phyloP scores from a whole-genome alignment of 1,284 basidiomycete species.

The Ganoderma sinense region DNA sequence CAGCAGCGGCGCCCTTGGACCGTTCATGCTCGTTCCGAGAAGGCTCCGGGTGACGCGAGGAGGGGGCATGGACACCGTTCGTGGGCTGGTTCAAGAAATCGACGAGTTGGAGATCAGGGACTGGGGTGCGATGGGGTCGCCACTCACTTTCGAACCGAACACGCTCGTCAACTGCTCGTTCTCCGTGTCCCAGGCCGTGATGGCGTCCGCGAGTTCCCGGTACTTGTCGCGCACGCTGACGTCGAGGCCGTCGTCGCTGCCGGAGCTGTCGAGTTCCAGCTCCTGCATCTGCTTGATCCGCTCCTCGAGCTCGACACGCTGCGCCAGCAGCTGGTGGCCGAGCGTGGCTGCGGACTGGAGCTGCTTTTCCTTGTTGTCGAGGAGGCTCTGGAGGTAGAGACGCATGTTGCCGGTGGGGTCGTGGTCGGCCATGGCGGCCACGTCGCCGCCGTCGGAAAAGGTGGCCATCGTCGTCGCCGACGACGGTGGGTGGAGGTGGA shows the following conservation, averaged over 20 bases:
- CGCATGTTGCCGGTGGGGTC: slow-evolving; percentile 73
- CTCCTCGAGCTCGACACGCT: slow-evolving; percentile 91
- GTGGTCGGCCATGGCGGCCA: slow-evolving; percentile 38
- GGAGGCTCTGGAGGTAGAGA: slow-evolving; percentile 77
- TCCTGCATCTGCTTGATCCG: slow-evolving; percentile 84
- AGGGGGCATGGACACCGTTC: slow-evolving; percentile 47
- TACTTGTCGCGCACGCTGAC: slow-evolving; percentile 67
- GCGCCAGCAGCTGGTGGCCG: slow-evolving; percentile 89
- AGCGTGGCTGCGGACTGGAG: slow-evolving; percentile 89
- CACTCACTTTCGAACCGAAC: slow-evolving; percentile 73
- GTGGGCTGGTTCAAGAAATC: slow-evolving; percentile 20
- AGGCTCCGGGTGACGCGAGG: slow-evolving; percentile 44
- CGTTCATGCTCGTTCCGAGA: slow-evolving; percentile 52
- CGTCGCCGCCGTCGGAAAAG: slow-evolving; percentile 46
- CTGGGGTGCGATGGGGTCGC: slow-evolving; percentile 29
- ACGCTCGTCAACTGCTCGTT: slow-evolving; percentile 81
- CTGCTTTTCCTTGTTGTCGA: slow-evolving; percentile 90
- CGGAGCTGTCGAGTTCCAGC: slow-evolving; percentile 59
- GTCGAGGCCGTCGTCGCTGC: slow-evolving; percentile 59
- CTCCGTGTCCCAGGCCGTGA: slow-evolving; percentile 84
- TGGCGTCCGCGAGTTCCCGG: slow-evolving; percentile 79
- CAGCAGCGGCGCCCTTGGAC: slow-evolving; percentile 50
- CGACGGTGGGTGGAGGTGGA: slow-evolving; percentile 31
- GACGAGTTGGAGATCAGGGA: slow-evolving; percentile 13
- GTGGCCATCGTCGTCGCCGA: slow-evolving; percentile 44